phyloP scores from a whole-genome alignment of 225 moss, liverwort and hornwort genomes.

The Sphagnum contortum region DNA sequence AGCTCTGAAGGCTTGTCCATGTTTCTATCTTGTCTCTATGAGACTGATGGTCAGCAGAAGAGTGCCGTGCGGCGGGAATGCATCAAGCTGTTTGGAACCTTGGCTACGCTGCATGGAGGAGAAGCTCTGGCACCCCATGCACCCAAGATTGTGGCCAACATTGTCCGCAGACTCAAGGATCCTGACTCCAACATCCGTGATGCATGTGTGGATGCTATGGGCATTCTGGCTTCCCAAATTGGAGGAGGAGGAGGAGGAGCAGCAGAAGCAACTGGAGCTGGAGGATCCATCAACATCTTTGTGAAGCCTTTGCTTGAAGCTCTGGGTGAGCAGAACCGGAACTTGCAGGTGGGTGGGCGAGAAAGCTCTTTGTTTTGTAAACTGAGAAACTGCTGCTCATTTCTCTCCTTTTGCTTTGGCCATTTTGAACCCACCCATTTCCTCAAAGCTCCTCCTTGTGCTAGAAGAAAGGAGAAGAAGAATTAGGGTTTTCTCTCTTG shows the following conservation, averaged over 20 bases:
- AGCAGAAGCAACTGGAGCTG: not conserved
- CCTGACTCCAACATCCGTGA: constrained; percentile 72
- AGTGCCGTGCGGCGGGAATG: constrained; percentile 71
- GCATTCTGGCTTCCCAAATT: constrained; percentile 53
- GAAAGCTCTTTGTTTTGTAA: no score
- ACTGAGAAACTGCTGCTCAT: no score
- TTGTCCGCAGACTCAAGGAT: constrained; percentile 78
- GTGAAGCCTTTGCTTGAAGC: constrained; percentile 77
- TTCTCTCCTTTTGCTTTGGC: no score
- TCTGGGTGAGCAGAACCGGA: constrained; percentile 57
- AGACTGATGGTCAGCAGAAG: constrained; percentile 80
- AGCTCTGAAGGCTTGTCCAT: constrained; percentile 54
- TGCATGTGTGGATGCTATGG: constrained; percentile 80
- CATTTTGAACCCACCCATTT: no score
- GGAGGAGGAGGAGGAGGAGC: constrained; percentile 22
- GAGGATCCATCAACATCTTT: constrained; percentile 25
- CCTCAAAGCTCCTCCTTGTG: no score
- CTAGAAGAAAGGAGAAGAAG: no score
- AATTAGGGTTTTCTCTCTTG: no score
- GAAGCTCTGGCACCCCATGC: constrained; percentile 55
- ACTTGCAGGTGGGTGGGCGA: constrained; percentile 9
- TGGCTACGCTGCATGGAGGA: constrained; percentile 43
- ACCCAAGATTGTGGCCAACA: constrained; percentile 70
- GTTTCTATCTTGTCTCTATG: constrained; percentile 67
- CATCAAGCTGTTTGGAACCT: constrained; percentile 56